Percentiles rank a stretch among this genome's conserved stretches.
Evolutionary conservation across 805 yeast species (phyloP).

Genomic region (Myxozyma kluyveri): DNA sequence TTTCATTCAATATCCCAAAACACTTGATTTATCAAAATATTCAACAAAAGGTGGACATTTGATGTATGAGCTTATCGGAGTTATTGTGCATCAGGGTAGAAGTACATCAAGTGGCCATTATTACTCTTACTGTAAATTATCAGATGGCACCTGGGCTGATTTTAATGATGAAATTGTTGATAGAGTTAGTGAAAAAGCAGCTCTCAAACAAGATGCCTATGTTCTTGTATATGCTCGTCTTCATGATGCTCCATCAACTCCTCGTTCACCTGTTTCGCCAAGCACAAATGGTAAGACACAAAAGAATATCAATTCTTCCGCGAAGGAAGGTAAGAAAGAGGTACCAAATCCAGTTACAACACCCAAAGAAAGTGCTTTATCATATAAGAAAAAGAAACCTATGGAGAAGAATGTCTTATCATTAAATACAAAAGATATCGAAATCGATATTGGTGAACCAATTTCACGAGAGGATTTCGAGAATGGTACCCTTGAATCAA

Average conservation of each 20-base stretch:
- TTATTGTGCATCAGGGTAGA: conserved; percentile 92
- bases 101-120: conserved; percentile 92
- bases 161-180: conserved; percentile 92
- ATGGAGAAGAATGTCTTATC: neutral
- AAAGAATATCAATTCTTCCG: too few relatives aligned
- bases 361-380: too few relatives aligned
- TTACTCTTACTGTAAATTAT: conserved; percentile 84
- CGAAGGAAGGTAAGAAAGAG: too few relatives aligned
- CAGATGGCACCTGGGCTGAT: conserved; percentile 88
- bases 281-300: too few relatives aligned
- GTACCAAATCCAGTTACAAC: too few relatives aligned
- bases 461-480: conserved; percentile 19
- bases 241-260: too few relatives aligned
- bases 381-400: too few relatives aligned
- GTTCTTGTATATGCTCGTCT: conserved; percentile 68
- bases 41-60: conserved; percentile 31
- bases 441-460: conserved; percentile 10
- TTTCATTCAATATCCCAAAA: conserved; percentile 74
- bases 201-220: conserved; percentile 84
- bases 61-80: conserved; percentile 70
- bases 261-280: too few relatives aligned
- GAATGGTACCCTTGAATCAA: neutral
- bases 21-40: conserved; percentile 67
- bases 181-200: conserved; percentile 66
- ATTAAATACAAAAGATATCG: neutral